Evolutionary conservation across 176 grass and related monocot genomes (phyloP).

Genomic region (Avena atlantica): DNA sequence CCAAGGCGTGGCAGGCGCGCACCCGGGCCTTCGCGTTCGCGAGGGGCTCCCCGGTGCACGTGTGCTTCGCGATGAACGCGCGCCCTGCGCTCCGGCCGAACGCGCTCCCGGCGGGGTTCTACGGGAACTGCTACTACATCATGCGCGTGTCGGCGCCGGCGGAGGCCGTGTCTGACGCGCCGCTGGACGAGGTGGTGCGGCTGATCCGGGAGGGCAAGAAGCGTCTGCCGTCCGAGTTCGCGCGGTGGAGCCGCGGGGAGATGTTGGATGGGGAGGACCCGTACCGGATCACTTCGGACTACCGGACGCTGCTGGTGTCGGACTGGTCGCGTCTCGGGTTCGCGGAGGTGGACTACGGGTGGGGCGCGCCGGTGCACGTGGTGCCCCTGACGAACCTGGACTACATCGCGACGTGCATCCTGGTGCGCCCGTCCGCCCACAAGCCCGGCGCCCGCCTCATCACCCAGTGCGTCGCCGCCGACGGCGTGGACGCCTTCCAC

Average conservation of each 20-base stretch:
- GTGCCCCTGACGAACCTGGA: conserved; percentile 89
- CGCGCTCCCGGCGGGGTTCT: conserved; percentile 64
- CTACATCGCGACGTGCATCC: conserved; percentile 94
- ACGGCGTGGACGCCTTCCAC: conserved; percentile 64
- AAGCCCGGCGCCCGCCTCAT: conserved; percentile 84
- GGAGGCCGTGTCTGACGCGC: conserved; percentile 49
- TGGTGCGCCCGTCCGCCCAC: conserved; percentile 71
- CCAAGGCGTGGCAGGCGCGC: conserved; percentile 81
- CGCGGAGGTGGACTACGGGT: conserved; percentile 90
- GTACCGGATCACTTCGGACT: conserved; percentile 81
- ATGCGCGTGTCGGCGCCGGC: conserved; percentile 66
- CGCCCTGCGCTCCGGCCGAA: conserved; percentile 35
- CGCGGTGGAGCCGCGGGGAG: conserved; percentile 66
- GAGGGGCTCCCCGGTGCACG: conserved; percentile 42
- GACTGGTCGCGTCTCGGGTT: conserved; percentile 93
- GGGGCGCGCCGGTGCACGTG: conserved; percentile 83
- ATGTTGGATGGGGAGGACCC: conserved; percentile 46
- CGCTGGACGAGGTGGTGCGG: conserved; percentile 71
- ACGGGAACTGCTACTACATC: conserved; percentile 98
- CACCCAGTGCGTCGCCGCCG: conserved; percentile 82
- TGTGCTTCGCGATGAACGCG: conserved; percentile 92
- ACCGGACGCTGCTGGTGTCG: conserved; percentile 82
- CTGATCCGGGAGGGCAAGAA: conserved; percentile 81
- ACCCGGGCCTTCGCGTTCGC: conserved; percentile 60
- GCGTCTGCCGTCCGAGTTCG: conserved; percentile 65